Conservation (phyloP, 139 green algal genomes). For the Axilococcus clingmanii region DNA sequence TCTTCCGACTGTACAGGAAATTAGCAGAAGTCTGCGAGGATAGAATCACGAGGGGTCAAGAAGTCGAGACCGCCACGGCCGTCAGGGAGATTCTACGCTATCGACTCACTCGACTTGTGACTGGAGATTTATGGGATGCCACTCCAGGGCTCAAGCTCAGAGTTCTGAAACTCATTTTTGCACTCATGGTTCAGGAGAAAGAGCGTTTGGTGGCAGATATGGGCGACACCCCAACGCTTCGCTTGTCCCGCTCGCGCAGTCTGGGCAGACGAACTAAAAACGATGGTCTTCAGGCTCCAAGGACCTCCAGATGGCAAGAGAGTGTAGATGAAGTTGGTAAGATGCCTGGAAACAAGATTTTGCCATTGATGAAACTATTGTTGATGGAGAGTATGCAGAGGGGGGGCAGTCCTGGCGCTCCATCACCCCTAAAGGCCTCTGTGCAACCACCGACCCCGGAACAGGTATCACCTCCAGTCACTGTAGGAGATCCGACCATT, state of each 20-base stretch:
- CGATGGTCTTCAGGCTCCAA: not conserved
- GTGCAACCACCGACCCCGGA: too few relatives aligned
- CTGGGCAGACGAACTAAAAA: not conserved
- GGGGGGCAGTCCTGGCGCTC: not conserved
- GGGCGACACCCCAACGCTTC: not conserved
- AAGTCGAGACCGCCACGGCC: not conserved
- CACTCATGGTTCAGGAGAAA: constrained; percentile 16
- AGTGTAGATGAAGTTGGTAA: constrained; percentile 4
- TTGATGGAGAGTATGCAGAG: constrained; percentile 12
- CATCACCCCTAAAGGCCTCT: too few relatives aligned
- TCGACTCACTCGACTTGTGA: constrained; percentile 20
- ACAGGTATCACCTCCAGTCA: too few relatives aligned
- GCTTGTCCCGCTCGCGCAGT: constrained; percentile 1
- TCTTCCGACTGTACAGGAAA: constrained; percentile 10
- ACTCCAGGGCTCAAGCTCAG: constrained; percentile 9
- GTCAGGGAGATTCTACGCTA: constrained; percentile 18
- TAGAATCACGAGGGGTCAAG: not conserved
- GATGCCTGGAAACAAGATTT: constrained; percentile 2
- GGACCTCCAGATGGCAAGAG: constrained; percentile 3
- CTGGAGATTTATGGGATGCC: constrained; percentile 11
- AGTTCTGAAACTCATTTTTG: constrained; percentile 12
- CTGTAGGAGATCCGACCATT: too few relatives aligned
- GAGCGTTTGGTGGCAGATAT: constrained; percentile 1
- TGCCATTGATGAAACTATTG: constrained; percentile 17
- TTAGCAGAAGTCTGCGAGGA: constrained; percentile 15